These are phyloP conservation scores for Mercurialis annua DNA, from an alignment of 345 rosid species.

Conservation along the genomic window DNA sequence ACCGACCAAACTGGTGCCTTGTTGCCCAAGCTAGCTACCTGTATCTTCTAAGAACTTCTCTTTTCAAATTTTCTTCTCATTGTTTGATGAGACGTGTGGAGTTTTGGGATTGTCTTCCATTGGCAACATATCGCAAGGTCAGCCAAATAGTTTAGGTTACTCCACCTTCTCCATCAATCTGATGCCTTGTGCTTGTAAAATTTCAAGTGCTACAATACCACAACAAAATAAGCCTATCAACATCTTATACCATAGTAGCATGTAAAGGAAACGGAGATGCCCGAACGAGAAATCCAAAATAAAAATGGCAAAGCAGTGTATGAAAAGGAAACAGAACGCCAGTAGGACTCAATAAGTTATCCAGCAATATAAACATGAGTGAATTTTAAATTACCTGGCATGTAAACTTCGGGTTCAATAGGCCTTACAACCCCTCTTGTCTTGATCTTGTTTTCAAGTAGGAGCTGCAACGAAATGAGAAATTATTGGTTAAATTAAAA, in stretches of 20 bases:
- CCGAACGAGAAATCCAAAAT: too few relatives aligned
- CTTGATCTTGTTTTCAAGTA: constrained; percentile 71
- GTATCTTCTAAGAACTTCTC: neutral
- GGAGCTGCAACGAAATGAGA: constrained; percentile 46
- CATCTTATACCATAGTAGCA: neutral
- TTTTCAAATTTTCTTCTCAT: neutral
- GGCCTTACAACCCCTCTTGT: constrained; percentile 84
- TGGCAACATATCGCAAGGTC: neutral
- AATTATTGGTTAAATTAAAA: constrained; percentile 10
- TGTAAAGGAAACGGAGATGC: neutral
- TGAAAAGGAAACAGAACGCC: too few relatives aligned
- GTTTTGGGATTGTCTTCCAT: neutral
- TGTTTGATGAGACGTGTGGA: neutral
- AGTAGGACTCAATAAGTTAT: too few relatives aligned
- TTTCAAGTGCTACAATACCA: constrained; percentile 65
- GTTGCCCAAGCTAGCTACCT: neutral
- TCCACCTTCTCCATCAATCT: constrained; percentile 61
- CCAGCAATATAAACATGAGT: neutral
- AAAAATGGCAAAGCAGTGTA: too few relatives aligned
- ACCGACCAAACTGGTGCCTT: neutral
- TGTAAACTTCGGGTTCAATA: constrained; percentile 72
- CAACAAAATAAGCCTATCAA: neutral
- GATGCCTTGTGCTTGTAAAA: constrained; percentile 70
- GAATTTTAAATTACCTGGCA: constrained; percentile 54
- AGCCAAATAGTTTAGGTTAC: constrained; percentile 16